Percentiles rank a stretch among this genome's conserved stretches.
Conservation (phyloP, 768 basidiomycete species). For the Amyloporia xantha region DNA sequence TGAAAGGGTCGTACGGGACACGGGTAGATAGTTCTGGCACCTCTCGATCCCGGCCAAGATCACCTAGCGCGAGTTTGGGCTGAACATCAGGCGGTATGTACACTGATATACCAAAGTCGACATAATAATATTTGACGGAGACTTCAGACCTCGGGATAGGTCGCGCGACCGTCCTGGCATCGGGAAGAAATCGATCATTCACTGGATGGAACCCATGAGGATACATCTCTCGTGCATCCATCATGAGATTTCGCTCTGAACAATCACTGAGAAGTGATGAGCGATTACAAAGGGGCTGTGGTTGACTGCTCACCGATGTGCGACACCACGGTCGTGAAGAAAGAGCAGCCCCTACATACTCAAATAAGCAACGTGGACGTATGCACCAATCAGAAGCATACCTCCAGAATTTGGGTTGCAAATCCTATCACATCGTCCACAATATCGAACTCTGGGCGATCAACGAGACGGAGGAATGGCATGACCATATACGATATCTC, state of each 20-base stretch:
- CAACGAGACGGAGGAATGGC: slow-evolving; percentile 14
- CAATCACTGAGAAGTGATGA: slow-evolving; percentile 20
- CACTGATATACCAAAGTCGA: slow-evolving; percentile 23
- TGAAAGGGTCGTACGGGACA: slow-evolving; percentile 20
- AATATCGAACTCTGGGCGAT: slow-evolving; percentile 11
- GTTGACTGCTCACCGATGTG: slow-evolving; percentile 14
- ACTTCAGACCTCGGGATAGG: background rate
- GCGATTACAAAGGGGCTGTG: background rate
- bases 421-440: slow-evolving; percentile 18
- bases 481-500: slow-evolving; percentile 14
- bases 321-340: slow-evolving; percentile 15
- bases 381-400: background rate
- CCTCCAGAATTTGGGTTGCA: slow-evolving; percentile 15
- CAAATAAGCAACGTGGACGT: background rate
- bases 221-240: slow-evolving; percentile 17
- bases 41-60: slow-evolving; percentile 9
- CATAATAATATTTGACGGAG: slow-evolving; percentile 19
- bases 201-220: slow-evolving; percentile 19
- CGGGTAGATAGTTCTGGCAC: slow-evolving; percentile 14
- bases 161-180: background rate
- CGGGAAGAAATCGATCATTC: background rate
- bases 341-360: slow-evolving; percentile 16
- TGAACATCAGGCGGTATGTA: slow-evolving; percentile 5
- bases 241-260: slow-evolving; percentile 16
- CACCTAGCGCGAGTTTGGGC: slow-evolving; percentile 10